Conservation (phyloP, 345 rosid species). For the Camelina neglecta region DNA sequence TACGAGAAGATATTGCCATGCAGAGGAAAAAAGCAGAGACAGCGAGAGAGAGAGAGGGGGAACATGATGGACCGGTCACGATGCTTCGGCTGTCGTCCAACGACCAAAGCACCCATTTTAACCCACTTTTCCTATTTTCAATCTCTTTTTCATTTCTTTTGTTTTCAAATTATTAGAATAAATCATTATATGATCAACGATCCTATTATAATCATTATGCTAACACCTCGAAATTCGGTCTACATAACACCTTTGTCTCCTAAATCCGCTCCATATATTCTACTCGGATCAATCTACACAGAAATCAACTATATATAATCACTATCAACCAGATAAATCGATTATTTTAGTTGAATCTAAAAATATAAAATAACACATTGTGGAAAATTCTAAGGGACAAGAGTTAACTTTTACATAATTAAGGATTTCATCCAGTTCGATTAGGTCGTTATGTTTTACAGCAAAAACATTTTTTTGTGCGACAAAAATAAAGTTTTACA, state of each 20-base stretch:
- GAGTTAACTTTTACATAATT: slow-evolving; percentile 12
- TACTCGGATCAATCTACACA: slow-evolving; percentile 41
- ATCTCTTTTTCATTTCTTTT: slow-evolving; percentile 21
- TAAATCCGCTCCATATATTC: slow-evolving; percentile 37
- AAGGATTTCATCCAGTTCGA: neutral
- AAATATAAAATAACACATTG: neutral
- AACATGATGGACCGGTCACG: slow-evolving; percentile 60
- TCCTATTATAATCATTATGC: slow-evolving; percentile 42
- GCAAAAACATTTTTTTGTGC: neutral
- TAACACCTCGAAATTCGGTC: slow-evolving; percentile 40
- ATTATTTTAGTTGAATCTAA: slow-evolving; percentile 19
- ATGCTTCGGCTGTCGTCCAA: slow-evolving; percentile 52
- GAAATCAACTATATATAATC: slow-evolving; percentile 12
- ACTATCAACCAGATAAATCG: neutral
- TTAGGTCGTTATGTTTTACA: no score
- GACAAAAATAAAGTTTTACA: neutral
- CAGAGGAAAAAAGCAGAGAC: slow-evolving; percentile 42
- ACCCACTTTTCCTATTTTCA: slow-evolving; percentile 45
- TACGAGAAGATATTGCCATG: slow-evolving; percentile 56
- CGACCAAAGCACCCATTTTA: slow-evolving; percentile 50
- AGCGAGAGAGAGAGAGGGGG: slow-evolving; percentile 33
- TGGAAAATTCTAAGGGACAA: slow-evolving; percentile 26
- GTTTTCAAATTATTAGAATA: neutral
- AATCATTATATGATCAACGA: slow-evolving; percentile 46
- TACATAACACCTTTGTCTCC: slow-evolving; percentile 43